Evolutionary conservation across 345 rosid genomes (phyloP).

Genomic region (Sapria himalayana): DNA sequence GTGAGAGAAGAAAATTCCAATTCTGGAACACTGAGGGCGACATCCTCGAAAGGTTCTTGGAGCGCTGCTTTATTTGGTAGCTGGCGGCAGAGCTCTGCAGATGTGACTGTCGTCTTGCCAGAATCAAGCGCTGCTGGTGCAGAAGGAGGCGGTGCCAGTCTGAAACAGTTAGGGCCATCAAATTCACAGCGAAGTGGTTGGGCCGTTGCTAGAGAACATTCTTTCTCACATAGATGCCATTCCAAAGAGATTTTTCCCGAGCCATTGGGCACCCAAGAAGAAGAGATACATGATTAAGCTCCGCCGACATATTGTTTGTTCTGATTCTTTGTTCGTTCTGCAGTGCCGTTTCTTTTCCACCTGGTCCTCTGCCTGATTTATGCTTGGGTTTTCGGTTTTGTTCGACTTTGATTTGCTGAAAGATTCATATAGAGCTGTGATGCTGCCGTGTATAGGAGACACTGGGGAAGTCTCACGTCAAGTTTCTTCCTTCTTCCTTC

Average conservation of each 20-base stretch:
- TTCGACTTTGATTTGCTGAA: too few species aligned
- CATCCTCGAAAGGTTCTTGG: slow-evolving; percentile 89
- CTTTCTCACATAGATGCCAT: slow-evolving; percentile 59
- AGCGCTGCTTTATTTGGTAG: slow-evolving; percentile 82
- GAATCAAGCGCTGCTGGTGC: slow-evolving; percentile 16
- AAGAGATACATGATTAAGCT: slow-evolving; percentile 29
- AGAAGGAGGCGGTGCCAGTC: slow-evolving; percentile 31
- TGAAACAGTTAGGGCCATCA: slow-evolving; percentile 47
- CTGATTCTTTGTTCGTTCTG: too few species aligned
- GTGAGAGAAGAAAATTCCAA: slow-evolving; percentile 60
- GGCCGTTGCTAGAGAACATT: slow-evolving; percentile 34
- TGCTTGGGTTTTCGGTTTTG: too few species aligned
- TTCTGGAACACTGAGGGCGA: slow-evolving; percentile 65
- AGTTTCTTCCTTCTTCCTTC: too few species aligned
- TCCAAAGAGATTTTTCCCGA: slow-evolving; percentile 85
- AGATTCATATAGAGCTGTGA: too few species aligned
- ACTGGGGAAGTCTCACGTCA: too few species aligned
- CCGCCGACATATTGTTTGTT: too few species aligned
- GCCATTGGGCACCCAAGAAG: slow-evolving; percentile 31
- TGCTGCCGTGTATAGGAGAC: too few species aligned
- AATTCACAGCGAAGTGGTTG: slow-evolving; percentile 72
- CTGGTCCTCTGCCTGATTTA: too few species aligned
- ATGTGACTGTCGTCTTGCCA: slow-evolving; percentile 30
- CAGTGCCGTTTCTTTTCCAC: too few species aligned
- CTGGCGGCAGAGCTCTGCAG: slow-evolving; percentile 86